Evolutionary conservation across 768 basidiomycete species (phyloP).

Genomic region (Cyathus striatus): DNA sequence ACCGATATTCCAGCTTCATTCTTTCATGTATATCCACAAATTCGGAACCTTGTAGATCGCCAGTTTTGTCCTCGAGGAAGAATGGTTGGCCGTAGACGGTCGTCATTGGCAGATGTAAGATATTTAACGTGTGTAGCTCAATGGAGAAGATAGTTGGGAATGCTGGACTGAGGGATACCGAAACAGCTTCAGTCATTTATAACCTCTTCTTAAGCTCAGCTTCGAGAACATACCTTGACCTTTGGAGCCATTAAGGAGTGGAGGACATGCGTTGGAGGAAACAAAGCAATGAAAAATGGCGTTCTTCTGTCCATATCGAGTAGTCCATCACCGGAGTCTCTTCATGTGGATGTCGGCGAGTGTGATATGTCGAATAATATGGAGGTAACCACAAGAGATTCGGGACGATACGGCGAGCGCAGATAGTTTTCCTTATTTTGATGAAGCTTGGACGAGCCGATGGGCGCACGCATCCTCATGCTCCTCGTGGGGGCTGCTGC

Average conservation of each 20-base stretch:
- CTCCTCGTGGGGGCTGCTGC: too few species aligned
- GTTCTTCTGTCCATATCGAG: not conserved
- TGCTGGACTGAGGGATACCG: not conserved
- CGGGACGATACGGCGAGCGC: not conserved
- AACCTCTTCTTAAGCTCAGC: too few species aligned
- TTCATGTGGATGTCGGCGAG: not conserved
- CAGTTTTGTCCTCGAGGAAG: constrained; percentile 63
- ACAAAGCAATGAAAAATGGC: too few species aligned
- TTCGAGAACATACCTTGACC: too few species aligned
- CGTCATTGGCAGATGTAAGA: not conserved
- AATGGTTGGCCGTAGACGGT: constrained; percentile 46
- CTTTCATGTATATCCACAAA: constrained; percentile 64
- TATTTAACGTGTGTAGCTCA: not conserved
- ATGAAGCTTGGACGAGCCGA: too few species aligned
- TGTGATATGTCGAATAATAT: not conserved
- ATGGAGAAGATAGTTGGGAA: not conserved
- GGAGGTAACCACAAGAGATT: not conserved
- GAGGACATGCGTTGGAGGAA: too few species aligned
- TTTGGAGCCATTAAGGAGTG: too few species aligned
- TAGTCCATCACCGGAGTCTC: not conserved
- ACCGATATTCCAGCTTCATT: constrained; percentile 42
- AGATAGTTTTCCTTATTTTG: too few species aligned
- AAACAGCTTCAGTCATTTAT: too few species aligned
- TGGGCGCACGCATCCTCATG: too few species aligned
- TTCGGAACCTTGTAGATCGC: constrained; percentile 45